Percentiles rank a stretch among this genome's conserved stretches.
phyloP scores from a whole-genome alignment of 768 basidiomycete species.

The Suillus plorans region DNA sequence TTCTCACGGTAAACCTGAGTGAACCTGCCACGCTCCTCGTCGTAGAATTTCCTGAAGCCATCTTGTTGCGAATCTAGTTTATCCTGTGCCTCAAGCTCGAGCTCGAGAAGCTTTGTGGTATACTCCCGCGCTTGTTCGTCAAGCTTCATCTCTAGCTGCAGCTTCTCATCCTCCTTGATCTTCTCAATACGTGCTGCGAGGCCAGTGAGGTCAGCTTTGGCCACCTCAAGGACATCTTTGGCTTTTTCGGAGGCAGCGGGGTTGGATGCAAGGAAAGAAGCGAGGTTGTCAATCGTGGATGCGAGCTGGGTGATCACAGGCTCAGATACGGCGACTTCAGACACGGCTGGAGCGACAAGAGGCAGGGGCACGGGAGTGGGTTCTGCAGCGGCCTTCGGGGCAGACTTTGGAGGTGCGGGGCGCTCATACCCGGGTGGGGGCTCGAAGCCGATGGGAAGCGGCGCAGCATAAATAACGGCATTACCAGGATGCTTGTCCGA shows the following conservation, averaged over 20 bases:
- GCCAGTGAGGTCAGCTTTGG: constrained; percentile 76
- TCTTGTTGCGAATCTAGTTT: constrained; percentile 85
- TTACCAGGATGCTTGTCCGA: constrained; percentile 30
- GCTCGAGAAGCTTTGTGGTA: constrained; percentile 71
- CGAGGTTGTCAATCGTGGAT: constrained; percentile 87
- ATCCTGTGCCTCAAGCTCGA: constrained; percentile 85
- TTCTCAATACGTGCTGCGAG: constrained; percentile 77
- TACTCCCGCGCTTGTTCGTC: constrained; percentile 88
- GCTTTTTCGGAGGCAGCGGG: constrained; percentile 68
- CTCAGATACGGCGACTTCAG: constrained; percentile 71
- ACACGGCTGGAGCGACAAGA: constrained; percentile 77
- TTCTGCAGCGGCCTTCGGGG: constrained; percentile 28
- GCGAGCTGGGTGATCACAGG: constrained; percentile 94
- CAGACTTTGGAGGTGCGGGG: constrained; percentile 52
- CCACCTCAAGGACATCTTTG: constrained; percentile 72
- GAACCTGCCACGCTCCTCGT: constrained; percentile 72
- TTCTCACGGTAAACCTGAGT: constrained; percentile 82
- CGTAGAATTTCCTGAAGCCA: constrained; percentile 78
- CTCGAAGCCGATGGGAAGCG: constrained; percentile 92
- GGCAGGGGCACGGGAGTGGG: constrained; percentile 53
- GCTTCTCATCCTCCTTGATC: constrained; percentile 77
- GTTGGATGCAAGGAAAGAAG: constrained; percentile 76
- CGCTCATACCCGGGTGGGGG: constrained; percentile 86
- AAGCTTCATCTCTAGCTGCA: constrained; percentile 59
- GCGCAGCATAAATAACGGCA: constrained; percentile 54